Evolutionary conservation across 1,284 basidiomycete species (phyloP).

Genomic region (Melampsora medusae): DNA sequence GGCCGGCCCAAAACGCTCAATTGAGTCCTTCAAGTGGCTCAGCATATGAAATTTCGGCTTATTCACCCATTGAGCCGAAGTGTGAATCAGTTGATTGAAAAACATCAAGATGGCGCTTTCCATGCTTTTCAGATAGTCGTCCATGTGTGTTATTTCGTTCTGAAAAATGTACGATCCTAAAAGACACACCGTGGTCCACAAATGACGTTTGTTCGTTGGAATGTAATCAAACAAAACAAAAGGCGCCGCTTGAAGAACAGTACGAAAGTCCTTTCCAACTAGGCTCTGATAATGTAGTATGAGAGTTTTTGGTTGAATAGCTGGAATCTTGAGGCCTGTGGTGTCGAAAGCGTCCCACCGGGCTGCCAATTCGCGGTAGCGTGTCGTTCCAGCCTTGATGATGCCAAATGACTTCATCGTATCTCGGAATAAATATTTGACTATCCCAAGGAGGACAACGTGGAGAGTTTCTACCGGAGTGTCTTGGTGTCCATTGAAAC

Average conservation of each 20-base stretch:
- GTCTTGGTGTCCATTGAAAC: no score
- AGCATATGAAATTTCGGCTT: slow-evolving; percentile 12
- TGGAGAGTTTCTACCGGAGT: no score
- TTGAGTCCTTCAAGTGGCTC: slow-evolving; percentile 47
- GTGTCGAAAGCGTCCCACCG: no score
- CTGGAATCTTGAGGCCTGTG: no score
- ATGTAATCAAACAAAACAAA: slow-evolving; percentile 55
- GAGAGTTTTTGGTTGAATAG: slow-evolving; percentile 42
- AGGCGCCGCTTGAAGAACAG: slow-evolving; percentile 55
- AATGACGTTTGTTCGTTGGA: slow-evolving; percentile 45
- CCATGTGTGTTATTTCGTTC: slow-evolving; percentile 54
- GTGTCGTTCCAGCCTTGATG: no score
- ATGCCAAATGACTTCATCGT: no score
- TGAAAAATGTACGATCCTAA: slow-evolving; percentile 56
- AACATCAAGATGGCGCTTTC: neutral
- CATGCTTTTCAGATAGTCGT: slow-evolving; percentile 51
- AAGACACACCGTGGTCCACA: slow-evolving; percentile 44
- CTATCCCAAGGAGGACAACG: no score
- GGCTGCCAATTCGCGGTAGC: no score
- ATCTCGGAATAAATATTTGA: no score
- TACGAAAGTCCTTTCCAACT: slow-evolving; percentile 55
- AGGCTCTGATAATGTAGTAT: slow-evolving; percentile 54
- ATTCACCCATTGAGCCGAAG: slow-evolving; percentile 52
- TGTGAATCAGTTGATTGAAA: neutral
- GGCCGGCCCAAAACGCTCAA: slow-evolving; percentile 25